phyloP scores from a whole-genome alignment of 2,329 filamentous ascomycete genomes.

The Magnaporthiopsis rhizophila region DNA sequence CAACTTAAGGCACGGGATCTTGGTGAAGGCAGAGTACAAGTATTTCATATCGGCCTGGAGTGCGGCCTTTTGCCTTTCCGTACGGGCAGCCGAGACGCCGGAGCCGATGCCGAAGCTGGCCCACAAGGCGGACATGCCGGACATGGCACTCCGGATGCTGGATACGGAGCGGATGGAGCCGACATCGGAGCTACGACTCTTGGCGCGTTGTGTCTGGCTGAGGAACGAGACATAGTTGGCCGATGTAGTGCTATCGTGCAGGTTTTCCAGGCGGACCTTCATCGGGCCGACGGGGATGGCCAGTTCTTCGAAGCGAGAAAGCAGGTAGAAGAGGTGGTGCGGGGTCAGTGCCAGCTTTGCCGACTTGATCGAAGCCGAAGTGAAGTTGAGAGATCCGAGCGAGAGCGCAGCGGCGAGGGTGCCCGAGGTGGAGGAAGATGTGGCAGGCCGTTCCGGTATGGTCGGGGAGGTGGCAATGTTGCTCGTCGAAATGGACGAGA shows the following conservation, averaged over 20 bases:
- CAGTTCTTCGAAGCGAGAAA: constrained; percentile 91
- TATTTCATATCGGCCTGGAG: constrained; percentile 87
- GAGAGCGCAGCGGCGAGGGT: constrained; percentile 80
- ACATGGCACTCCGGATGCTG: constrained; percentile 95
- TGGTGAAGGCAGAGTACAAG: constrained; percentile 95
- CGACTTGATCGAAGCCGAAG: constrained; percentile 78
- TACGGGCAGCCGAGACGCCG: constrained; percentile 71
- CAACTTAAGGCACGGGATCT: constrained; percentile 85
- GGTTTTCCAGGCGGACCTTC: constrained; percentile 91
- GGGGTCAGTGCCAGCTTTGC: constrained; percentile 88
- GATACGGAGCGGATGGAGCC: constrained; percentile 93
- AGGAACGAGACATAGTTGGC: constrained; percentile 96
- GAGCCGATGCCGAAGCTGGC: constrained; percentile 76
- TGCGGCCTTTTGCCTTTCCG: constrained; percentile 82
- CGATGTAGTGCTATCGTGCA: constrained; percentile 78
- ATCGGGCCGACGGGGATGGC: constrained; percentile 87
- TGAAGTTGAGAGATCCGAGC: constrained; percentile 74
- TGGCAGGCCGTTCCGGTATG: constrained; percentile 53
- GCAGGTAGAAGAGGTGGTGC: constrained; percentile 92
- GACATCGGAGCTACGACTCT: constrained; percentile 71
- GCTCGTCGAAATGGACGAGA: constrained; percentile 43
- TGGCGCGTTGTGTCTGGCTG: constrained; percentile 71
- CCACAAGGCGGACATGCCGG: constrained; percentile 91
- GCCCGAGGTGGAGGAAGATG: constrained; percentile 61
- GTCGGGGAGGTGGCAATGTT: constrained; percentile 44